phyloP scores from a whole-genome alignment of 768 basidiomycete species.

The Suillus variegatus region DNA sequence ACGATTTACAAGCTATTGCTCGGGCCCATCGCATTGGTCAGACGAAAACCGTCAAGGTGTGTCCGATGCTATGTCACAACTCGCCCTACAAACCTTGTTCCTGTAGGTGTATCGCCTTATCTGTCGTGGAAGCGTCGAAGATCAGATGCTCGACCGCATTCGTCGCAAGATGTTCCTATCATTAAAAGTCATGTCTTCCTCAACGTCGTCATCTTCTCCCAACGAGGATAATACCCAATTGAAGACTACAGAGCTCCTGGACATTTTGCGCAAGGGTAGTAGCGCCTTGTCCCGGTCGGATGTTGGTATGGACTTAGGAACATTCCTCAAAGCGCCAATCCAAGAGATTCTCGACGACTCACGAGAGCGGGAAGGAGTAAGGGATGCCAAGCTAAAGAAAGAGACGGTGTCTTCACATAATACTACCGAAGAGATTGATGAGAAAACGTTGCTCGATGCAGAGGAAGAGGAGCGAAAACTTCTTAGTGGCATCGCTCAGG shows the following conservation, averaged over 20 bases:
- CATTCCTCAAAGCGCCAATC: constrained; percentile 47
- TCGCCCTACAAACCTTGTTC: neutral
- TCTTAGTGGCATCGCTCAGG: constrained; percentile 57
- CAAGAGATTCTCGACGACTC: constrained; percentile 49
- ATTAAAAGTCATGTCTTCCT: constrained; percentile 58
- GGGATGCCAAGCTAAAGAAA: constrained; percentile 47
- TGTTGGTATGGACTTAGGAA: constrained; percentile 40
- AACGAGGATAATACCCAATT: constrained; percentile 31
- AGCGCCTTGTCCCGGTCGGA: constrained; percentile 49
- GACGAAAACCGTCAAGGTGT: constrained; percentile 66
- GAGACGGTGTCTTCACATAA: constrained; percentile 31
- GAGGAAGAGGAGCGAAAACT: constrained; percentile 56
- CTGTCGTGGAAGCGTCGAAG: constrained; percentile 70
- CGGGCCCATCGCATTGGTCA: constrained; percentile 83
- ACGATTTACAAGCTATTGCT: constrained; percentile 85
- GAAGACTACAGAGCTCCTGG: constrained; percentile 49
- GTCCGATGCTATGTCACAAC: neutral
- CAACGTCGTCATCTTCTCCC: constrained; percentile 22
- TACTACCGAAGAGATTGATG: constrained; percentile 13
- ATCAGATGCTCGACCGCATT: constrained; percentile 73
- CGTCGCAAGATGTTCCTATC: constrained; percentile 72
- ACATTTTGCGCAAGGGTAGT: constrained; percentile 58
- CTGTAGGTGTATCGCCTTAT: constrained; percentile 53
- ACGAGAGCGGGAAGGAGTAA: constrained; percentile 38
- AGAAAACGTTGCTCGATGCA: constrained; percentile 39